phyloP scores from a whole-genome alignment of 2,329 filamentous ascomycete genomes.

The Coniochaeta prunicola region DNA sequence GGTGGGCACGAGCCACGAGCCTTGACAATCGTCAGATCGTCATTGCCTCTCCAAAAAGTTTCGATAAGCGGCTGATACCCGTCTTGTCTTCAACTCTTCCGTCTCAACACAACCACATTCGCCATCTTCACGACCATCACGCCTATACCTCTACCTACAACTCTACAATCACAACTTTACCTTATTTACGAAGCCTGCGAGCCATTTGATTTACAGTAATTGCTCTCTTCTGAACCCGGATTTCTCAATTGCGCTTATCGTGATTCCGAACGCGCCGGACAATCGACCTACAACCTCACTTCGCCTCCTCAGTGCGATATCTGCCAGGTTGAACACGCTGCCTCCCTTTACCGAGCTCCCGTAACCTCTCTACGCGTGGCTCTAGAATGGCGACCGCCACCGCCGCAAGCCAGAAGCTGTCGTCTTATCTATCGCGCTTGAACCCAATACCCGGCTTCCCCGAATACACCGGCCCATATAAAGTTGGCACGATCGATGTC shows the following conservation, averaged over 20 bases:
- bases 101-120: not conserved
- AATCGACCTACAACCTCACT: not conserved
- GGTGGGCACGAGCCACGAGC: not conserved
- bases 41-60: not conserved
- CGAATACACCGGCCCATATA: slow-evolving; percentile 68
- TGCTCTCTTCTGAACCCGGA: not conserved
- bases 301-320: not conserved
- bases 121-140: not conserved
- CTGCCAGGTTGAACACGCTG: not conserved
- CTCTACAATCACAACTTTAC: not conserved
- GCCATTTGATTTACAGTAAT: not conserved
- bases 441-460: slow-evolving; percentile 68
- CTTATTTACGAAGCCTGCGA: not conserved
- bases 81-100: not conserved
- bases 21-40: not conserved
- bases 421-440: slow-evolving; percentile 44
- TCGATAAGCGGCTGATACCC: not conserved
- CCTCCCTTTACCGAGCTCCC: not conserved
- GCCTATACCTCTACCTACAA: not conserved
- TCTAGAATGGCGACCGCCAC: not conserved
- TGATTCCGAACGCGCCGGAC: not conserved
- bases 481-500: slow-evolving; percentile 72
- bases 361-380: not conserved
- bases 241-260: not conserved
- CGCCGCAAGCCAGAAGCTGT: slow-evolving; percentile 25